Evolutionary conservation across 805 yeast genomes (phyloP).

Genomic region (Ogataea sp.): DNA sequence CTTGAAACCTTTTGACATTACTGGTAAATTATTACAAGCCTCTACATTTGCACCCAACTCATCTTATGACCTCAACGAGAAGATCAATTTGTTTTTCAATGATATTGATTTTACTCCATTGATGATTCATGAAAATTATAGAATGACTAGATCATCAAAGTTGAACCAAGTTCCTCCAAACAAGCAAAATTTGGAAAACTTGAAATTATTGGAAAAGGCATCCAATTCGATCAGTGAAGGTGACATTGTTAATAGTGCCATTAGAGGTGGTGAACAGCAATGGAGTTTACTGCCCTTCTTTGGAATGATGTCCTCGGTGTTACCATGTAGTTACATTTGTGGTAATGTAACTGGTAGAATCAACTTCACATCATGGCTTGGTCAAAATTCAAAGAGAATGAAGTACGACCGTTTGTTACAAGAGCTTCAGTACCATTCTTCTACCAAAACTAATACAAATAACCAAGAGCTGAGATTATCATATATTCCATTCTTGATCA

Average conservation of each 20-base stretch:
- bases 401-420: conserved; percentile 75
- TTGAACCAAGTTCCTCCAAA: conserved; percentile 13
- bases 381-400: conserved; percentile 78
- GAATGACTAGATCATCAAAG: conserved; percentile 50
- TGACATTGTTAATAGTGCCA: conserved; percentile 72
- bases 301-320: conserved; percentile 76
- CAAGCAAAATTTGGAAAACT: conserved; percentile 38
- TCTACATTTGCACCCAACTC: conserved; percentile 47
- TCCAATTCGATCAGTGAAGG: conserved; percentile 83
- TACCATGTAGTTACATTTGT: conserved; percentile 67
- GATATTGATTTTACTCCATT: conserved; percentile 92
- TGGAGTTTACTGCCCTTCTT: conserved; percentile 93
- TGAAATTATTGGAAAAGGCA: conserved; percentile 64
- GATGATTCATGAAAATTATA: conserved; percentile 93
- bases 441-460: conserved; percentile 72
- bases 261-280: conserved; percentile 86
- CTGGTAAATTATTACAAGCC: conserved; percentile 56
- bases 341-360: conserved; percentile 65
- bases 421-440: conserved; percentile 81
- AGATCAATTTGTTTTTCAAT: conserved; percentile 83
- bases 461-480: conserved; percentile 67
- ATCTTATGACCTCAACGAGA: conserved; percentile 61
- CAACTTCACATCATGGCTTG: conserved; percentile 80
- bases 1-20: conserved; percentile 87
- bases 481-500: conserved; percentile 59